Conservation (phyloP, 306 rosid species). For the Trifolium pratense region DNA sequence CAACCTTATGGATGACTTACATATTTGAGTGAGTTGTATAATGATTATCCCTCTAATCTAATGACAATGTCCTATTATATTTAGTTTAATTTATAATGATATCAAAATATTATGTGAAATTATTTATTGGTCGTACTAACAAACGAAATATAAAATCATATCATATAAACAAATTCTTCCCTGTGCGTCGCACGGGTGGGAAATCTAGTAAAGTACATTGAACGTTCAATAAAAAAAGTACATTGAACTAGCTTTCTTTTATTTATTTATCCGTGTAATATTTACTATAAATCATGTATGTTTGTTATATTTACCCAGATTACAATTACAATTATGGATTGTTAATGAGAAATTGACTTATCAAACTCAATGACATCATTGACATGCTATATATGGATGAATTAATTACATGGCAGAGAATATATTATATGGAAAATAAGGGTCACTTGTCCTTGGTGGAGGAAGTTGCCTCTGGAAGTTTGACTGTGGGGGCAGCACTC, state of each 20-base stretch:
- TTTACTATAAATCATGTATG: conserved; percentile 13
- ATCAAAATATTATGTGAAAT: too few relatives aligned
- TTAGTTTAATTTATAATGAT: too few relatives aligned
- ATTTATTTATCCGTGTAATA: not conserved
- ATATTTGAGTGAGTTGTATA: too few relatives aligned
- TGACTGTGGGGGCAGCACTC: conserved; percentile 76
- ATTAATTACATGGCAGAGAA: conserved; percentile 46
- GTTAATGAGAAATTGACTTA: conserved; percentile 22
- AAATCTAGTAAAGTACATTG: too few relatives aligned
- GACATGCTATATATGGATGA: conserved; percentile 36
- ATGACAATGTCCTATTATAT: too few relatives aligned
- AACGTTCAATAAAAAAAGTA: too few relatives aligned
- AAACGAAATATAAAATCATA: too few relatives aligned
- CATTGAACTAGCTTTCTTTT: not conserved
- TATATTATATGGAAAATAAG: conserved; percentile 29
- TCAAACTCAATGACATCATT: conserved; percentile 16
- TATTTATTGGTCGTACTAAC: too few relatives aligned
- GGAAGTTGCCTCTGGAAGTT: conserved; percentile 75
- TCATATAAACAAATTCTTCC: too few relatives aligned
- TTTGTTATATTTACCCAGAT: conserved; percentile 38
- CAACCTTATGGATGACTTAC: too few relatives aligned
- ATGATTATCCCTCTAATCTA: too few relatives aligned
- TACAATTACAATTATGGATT: conserved; percentile 30
- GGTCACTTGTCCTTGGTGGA: conserved; percentile 61
- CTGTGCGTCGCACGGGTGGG: too few relatives aligned